Percentiles rank a stretch among this genome's conserved stretches.
These are phyloP conservation scores for Amorphotheca resinae DNA, from an alignment of 495 filamentous ascomycete genomes.

Conservation along the genomic window DNA sequence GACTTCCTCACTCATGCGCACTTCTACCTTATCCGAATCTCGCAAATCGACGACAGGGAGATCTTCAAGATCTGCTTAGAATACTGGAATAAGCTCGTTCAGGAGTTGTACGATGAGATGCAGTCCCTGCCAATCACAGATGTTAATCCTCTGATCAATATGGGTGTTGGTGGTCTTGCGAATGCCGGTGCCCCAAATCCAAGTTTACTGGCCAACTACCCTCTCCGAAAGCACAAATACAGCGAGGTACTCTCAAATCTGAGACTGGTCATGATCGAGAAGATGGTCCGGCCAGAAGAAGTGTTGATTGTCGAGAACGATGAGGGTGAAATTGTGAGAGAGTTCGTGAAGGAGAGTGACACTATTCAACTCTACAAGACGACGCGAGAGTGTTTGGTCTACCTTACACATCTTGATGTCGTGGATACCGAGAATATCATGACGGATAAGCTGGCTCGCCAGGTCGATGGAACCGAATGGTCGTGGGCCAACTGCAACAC, in stretches of 20 bases:
- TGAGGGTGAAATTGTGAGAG: constrained; percentile 95
- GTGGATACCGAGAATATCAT: constrained; percentile 97
- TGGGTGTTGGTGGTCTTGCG: constrained; percentile 55
- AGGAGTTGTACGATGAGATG: constrained; percentile 98
- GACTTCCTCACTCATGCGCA: constrained; percentile 92
- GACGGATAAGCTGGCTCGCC: constrained; percentile 91
- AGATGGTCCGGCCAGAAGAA: constrained; percentile 97
- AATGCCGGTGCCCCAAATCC: constrained; percentile 82
- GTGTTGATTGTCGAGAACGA: constrained; percentile 99
- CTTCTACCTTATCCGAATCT: constrained; percentile 95
- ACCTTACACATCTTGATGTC: constrained; percentile 94
- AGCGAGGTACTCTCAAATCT: constrained; percentile 85
- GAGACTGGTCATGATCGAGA: constrained; percentile 97
- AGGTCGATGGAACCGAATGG: constrained; percentile 93
- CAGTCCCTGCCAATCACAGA: constrained; percentile 85
- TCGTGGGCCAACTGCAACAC: constrained; percentile 99
- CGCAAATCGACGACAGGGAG: constrained; percentile 95
- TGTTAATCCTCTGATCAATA: constrained; percentile 71
- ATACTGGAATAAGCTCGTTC: constrained; percentile 98
- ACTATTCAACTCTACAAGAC: constrained; percentile 99
- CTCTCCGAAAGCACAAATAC: constrained; percentile 95
- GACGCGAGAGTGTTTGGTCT: constrained; percentile 92
- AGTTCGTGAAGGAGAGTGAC: constrained; percentile 98
- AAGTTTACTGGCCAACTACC: constrained; percentile 66
- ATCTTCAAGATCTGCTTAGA: constrained; percentile 99